Conservation (phyloP, 768 basidiomycete species). For the Cystobasidium onofrii region DNA sequence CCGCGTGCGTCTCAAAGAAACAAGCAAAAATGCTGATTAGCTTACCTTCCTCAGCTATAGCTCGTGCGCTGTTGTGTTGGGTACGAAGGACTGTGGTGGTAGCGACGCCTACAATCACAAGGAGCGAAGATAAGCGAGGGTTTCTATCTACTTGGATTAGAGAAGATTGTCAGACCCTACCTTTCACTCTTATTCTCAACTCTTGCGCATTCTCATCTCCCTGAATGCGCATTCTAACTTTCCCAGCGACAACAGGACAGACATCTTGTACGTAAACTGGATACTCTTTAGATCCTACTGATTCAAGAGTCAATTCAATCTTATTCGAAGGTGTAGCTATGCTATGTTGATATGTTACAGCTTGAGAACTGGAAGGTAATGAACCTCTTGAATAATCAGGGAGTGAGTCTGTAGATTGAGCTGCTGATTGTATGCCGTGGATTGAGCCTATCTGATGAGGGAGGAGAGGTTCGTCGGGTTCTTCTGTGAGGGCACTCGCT, state of each 20-base stretch:
- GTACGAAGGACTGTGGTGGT: conserved; percentile 12
- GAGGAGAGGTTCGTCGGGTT: not conserved
- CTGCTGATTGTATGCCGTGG: not conserved
- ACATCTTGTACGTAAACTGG: conserved; percentile 18
- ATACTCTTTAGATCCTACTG: conserved; percentile 18
- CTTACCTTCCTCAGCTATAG: conserved; percentile 24
- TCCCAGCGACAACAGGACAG: conserved; percentile 1
- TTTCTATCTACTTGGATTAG: too few relatives aligned
- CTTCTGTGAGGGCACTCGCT: not conserved
- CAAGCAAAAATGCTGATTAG: too few relatives aligned
- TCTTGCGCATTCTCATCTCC: conserved; percentile 23
- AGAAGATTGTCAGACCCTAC: not conserved
- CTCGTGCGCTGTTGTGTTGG: not conserved
- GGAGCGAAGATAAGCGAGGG: too few relatives aligned
- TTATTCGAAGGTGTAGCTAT: not conserved
- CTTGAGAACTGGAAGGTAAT: not conserved
- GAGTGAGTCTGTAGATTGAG: not conserved
- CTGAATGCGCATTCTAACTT: not conserved
- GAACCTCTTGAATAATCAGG: conserved; percentile 13
- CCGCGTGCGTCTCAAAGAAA: too few relatives aligned
- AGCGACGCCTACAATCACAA: not conserved
- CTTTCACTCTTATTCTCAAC: conserved; percentile 18
- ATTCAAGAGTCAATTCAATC: conserved; percentile 3
- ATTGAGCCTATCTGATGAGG: not conserved
- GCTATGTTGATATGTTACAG: conserved; percentile 4